Evolutionary conservation across 2,329 filamentous ascomycete genomes (phyloP).

Genomic region (Sarocladium kiliense): DNA sequence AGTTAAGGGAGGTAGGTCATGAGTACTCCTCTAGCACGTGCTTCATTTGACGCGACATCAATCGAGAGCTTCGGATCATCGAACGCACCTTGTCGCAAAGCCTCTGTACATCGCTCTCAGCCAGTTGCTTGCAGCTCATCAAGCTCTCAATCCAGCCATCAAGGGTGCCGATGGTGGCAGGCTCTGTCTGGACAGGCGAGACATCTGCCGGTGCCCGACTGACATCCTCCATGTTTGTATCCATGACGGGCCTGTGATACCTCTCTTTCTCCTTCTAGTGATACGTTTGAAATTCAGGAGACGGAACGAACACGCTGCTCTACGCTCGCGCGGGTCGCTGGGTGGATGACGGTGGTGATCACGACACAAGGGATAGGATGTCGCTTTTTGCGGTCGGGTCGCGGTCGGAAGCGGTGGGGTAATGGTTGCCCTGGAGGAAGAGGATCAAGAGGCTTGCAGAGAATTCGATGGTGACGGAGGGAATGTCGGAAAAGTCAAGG

Average conservation of each 20-base stretch:
- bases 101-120: conserved; percentile 89
- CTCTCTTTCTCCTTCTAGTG: not conserved
- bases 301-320: not conserved
- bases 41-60: not conserved
- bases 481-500: not conserved
- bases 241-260: conserved; percentile 50
- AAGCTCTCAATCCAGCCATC: conserved; percentile 98
- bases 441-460: not conserved
- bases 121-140: conserved; percentile 98
- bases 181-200: conserved; percentile 67
- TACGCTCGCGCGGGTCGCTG: not conserved
- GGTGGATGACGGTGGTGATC: not conserved
- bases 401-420: conserved; percentile 6
- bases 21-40: not conserved
- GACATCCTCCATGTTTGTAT: conserved; percentile 99
- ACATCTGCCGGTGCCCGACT: conserved; percentile 78
- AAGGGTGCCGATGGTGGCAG: conserved; percentile 83
- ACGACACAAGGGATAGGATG: conserved; percentile 1
- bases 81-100: conserved; percentile 86
- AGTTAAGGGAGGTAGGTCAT: not conserved
- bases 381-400: conserved; percentile 8
- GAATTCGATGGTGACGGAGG: not conserved
- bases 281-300: not conserved
- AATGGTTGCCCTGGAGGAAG: not conserved
- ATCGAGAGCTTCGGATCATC: not conserved